Evolutionary conservation across 1,284 basidiomycete genomes (phyloP).

Genomic region (Ceratorhiza oryzae-sativae): DNA sequence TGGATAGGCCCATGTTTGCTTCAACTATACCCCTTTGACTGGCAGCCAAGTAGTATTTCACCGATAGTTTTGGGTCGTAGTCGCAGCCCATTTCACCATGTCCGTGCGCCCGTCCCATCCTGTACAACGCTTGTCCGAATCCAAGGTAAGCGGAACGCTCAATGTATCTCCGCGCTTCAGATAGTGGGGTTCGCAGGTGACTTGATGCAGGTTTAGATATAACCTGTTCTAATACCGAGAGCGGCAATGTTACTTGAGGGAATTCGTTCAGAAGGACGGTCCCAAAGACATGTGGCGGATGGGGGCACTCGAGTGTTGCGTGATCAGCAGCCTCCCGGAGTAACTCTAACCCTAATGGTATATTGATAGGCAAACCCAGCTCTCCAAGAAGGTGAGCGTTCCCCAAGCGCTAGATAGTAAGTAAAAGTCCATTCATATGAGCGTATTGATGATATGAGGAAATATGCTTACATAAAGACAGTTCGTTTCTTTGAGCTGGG

Average conservation of each 20-base stretch:
- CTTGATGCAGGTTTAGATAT: conserved; percentile 56
- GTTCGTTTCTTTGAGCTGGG: conserved; percentile 71
- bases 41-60: conserved; percentile 89
- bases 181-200: conserved; percentile 47
- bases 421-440: background rate
- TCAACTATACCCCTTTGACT: conserved; percentile 87
- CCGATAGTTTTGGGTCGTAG: conserved; percentile 88
- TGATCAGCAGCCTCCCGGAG: conserved; percentile 79
- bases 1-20: conserved; percentile 94
- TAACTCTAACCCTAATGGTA: conserved; percentile 69
- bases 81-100: conserved; percentile 86
- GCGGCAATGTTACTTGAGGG: conserved; percentile 62
- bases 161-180: conserved; percentile 66
- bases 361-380: conserved; percentile 67
- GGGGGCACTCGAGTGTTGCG: conserved; percentile 77
- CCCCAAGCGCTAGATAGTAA: conserved; percentile 71
- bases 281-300: conserved; percentile 82
- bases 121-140: conserved; percentile 91
- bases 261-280: conserved; percentile 86
- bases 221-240: conserved; percentile 61
- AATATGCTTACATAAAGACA: conserved; percentile 73
- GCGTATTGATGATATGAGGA: conserved; percentile 12
- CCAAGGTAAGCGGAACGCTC: conserved; percentile 86
- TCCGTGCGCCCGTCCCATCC: conserved; percentile 90
- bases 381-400: conserved; percentile 92